Base-by-base conservation (phyloP, 2,329 filamentous ascomycete species). In the Davidsoniella virescens region DNA sequence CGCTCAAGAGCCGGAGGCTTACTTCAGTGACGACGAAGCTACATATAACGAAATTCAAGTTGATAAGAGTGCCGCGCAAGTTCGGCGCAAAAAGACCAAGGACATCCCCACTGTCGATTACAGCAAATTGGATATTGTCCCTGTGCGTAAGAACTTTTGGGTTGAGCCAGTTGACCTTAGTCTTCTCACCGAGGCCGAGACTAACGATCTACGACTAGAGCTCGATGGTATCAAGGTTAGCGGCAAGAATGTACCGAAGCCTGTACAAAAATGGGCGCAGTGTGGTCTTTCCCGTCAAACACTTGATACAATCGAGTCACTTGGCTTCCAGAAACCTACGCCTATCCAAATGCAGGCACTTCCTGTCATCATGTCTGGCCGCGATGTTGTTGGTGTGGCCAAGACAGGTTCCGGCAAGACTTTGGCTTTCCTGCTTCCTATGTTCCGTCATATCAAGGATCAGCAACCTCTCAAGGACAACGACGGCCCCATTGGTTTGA, bases 331-430 rank as follows among this genome's bases (percentile, higher is more conserved):
- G 51, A 84, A 80, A 60, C 88, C 92, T 0, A 96, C 92, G 0
- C 78, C 90, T 0, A 96, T 98, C 58, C 92, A 98, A 64, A 82
- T 88, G 64, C 92, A 98, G 64, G 92, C 92, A 2, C 80, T 96
- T 53, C 92, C 92, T 2, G 82, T 87, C 8, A 85, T 95, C 59
- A 95, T 96, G 85, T 94, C 88, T 25, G 92, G 92, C 8, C 79
- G 87, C 57, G 92, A 98, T 68, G 84, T 95, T 37, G 87, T 98
- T 55, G 92, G 88, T 56, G 87, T 98, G 49, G 92, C 92, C 16
- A 96, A 96, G 69, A 98, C 92, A 23, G 92, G 92, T 4, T 96
- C 92, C 23, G 92, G 92, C 62, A 98, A 98, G 69, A 98, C 92
- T 0, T 80, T 96, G 59, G 92, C 92, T 5, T 98, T 96, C 62